Conservation (phyloP, 2,329 filamentous ascomycete genomes). For the Xylariaceae sp. region DNA sequence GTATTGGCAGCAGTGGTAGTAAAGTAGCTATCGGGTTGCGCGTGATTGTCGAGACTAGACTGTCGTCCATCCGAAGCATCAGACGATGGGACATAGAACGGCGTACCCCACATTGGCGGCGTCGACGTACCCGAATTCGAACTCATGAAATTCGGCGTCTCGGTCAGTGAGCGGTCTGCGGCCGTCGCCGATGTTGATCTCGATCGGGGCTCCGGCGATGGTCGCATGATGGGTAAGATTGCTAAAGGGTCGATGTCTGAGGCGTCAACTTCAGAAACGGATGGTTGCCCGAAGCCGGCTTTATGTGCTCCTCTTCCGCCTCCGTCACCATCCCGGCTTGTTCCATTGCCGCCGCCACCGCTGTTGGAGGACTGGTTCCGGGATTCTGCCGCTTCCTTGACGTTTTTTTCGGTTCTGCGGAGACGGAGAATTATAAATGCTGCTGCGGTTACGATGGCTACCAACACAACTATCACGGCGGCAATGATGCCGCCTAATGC, state of each 20-base stretch:
- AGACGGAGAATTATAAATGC: slow-evolving; percentile 49
- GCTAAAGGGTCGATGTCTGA: slow-evolving; percentile 41
- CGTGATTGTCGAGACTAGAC: slow-evolving; percentile 28
- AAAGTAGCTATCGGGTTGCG: slow-evolving; percentile 20
- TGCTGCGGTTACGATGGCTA: slow-evolving; percentile 44
- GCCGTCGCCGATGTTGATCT: slow-evolving; percentile 20
- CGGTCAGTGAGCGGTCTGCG: slow-evolving; percentile 15
- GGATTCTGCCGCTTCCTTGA: slow-evolving; percentile 34
- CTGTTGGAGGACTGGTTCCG: slow-evolving; percentile 32
- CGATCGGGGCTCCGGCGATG: slow-evolving; percentile 17
- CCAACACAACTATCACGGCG: slow-evolving; percentile 45
- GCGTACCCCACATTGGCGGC: slow-evolving; percentile 19
- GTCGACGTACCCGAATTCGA: slow-evolving; percentile 20
- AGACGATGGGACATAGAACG: slow-evolving; percentile 14
- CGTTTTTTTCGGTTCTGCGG: slow-evolving; percentile 41
- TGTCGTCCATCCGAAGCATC: slow-evolving; percentile 23
- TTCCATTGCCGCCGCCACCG: no score
- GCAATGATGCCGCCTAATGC: slow-evolving; percentile 52
- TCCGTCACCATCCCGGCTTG: no score
- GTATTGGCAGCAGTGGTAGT: no score
- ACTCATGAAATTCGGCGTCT: slow-evolving; percentile 21
- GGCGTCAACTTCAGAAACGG: slow-evolving; percentile 42
- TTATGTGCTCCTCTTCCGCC: no score
- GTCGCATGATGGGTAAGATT: slow-evolving; percentile 23
- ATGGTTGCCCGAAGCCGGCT: slow-evolving; percentile 34